phyloP scores from a whole-genome alignment of 345 rosid genomes.

The Eucalyptus melliodora region DNA sequence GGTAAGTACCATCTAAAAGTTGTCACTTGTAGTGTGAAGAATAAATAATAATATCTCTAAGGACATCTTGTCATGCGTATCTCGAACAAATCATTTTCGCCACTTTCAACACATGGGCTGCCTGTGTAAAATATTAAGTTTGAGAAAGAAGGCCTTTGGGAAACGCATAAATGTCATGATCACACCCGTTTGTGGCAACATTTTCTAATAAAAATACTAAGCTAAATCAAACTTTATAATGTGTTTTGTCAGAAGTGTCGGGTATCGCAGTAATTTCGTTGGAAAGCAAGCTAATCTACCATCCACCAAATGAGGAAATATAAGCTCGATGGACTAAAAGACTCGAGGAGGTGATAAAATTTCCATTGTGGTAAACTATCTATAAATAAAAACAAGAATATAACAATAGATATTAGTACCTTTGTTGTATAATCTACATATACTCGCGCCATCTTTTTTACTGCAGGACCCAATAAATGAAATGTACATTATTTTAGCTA shows the following conservation, averaged over 20 bases:
- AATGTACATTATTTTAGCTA: not conserved
- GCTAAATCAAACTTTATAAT: not conserved
- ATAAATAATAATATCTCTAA: not conserved
- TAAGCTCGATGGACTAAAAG: not conserved
- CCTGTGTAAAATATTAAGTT: not conserved
- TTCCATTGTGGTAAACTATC: not conserved
- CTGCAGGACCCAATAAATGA: not conserved
- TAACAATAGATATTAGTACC: not conserved
- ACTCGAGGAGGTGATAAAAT: not conserved
- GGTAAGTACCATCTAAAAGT: rapidly evolving
- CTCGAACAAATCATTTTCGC: not conserved
- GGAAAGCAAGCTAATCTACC: not conserved
- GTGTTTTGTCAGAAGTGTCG: not conserved
- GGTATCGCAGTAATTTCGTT: not conserved
- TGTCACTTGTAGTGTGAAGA: rapidly evolving
- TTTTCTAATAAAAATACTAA: not conserved
- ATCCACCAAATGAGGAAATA: not conserved
- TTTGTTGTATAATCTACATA: not conserved
- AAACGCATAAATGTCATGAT: not conserved
- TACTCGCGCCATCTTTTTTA: not conserved
- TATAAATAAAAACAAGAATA: not conserved
- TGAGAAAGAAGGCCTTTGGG: not conserved
- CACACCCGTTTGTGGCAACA: not conserved
- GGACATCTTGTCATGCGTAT: not conserved
- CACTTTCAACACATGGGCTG: not conserved